Percentiles rank a stretch among this genome's conserved stretches.
Conservation (phyloP, 1,284 basidiomycete species). For the Schizophyllum amplum region DNA sequence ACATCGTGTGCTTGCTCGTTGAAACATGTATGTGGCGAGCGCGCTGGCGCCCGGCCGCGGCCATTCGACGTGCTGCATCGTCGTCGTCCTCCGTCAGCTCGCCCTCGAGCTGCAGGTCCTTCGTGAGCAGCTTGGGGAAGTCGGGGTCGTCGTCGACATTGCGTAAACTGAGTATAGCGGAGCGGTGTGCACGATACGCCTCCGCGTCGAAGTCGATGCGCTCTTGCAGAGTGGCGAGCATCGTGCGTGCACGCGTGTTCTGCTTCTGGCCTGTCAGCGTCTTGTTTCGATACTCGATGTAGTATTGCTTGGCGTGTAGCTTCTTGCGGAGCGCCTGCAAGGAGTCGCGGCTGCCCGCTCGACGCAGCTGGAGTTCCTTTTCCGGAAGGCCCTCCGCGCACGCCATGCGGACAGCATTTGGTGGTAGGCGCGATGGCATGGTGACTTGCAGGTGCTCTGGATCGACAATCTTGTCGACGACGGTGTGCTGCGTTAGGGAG, state of each 20-base stretch:
- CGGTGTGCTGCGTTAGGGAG: neutral
- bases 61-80: neutral
- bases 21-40: neutral
- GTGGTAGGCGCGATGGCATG: neutral
- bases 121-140: neutral
- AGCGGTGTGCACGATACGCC: too few species aligned
- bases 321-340: constrained; percentile 6
- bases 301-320: constrained; percentile 10
- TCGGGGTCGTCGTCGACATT: neutral
- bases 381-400: neutral
- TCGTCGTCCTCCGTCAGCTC: neutral
- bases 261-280: constrained; percentile 8
- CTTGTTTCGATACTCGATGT: too few species aligned
- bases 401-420: neutral
- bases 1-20: constrained; percentile 1
- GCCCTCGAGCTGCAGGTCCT: neutral
- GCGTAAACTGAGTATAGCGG: too few species aligned
- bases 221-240: too few species aligned
- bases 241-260: constrained; percentile 1
- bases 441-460: constrained; percentile 4
- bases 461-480: neutral
- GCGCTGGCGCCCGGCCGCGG: neutral
- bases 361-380: constrained; percentile 5
- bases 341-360: too few species aligned
- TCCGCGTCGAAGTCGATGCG: too few species aligned